These are phyloP conservation scores for Citrus reticulata DNA, from an alignment of 345 rosid species.

Conservation along the genomic window DNA sequence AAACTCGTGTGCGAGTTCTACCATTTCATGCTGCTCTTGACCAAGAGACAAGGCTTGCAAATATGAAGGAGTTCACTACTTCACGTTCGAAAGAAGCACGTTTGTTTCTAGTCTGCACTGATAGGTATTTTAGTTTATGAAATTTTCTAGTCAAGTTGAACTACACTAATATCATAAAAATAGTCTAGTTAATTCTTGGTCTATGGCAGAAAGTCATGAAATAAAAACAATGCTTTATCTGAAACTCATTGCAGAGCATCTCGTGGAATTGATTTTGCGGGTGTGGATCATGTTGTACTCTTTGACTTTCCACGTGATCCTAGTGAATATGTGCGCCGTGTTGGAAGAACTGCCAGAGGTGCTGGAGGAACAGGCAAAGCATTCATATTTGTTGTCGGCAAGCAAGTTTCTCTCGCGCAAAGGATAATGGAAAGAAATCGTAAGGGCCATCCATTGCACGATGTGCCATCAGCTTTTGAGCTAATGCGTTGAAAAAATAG, in stretches of 20 bases:
- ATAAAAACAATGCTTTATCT: constrained; percentile 3
- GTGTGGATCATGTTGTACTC: constrained; percentile 81
- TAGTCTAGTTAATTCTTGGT: background rate
- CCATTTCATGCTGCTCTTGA: constrained; percentile 88
- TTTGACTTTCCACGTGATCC: constrained; percentile 92
- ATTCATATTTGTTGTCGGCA: constrained; percentile 82
- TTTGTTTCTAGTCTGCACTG: constrained; percentile 76
- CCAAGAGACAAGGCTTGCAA: constrained; percentile 60
- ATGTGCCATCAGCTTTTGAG: constrained; percentile 82
- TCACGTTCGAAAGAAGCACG: constrained; percentile 39
- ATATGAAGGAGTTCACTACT: constrained; percentile 71
- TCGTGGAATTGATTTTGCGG: constrained; percentile 76
- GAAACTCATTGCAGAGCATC: constrained; percentile 61
- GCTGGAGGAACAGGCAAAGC: constrained; percentile 88
- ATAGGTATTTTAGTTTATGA: constrained; percentile 46
- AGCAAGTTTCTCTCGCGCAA: constrained; percentile 72
- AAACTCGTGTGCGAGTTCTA: constrained; percentile 43
- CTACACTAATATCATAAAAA: background rate
- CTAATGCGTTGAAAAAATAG: constrained; percentile 22
- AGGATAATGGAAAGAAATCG: constrained; percentile 71
- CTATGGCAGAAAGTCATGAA: background rate
- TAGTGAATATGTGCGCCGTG: constrained; percentile 90
- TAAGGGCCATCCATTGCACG: constrained; percentile 89
- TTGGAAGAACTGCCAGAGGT: constrained; percentile 96
- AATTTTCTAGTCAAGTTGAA: background rate